Conservation (phyloP, 441 rosid genomes). For the Rhodomyrtus psidioides region DNA sequence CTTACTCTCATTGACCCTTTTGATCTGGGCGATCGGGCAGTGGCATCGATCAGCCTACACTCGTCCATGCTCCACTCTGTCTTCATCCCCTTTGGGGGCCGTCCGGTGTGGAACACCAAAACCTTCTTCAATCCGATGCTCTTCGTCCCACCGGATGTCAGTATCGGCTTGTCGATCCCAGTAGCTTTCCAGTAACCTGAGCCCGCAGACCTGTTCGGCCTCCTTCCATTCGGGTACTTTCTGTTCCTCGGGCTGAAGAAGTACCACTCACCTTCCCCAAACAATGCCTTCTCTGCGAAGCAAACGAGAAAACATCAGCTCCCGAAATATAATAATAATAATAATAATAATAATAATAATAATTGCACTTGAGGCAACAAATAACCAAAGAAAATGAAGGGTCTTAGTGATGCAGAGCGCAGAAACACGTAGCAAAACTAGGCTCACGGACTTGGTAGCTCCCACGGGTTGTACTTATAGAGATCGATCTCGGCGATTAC, state of each 20-base stretch:
- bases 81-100: not conserved
- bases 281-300: not conserved
- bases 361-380: not conserved
- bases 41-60: not conserved
- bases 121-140: not conserved
- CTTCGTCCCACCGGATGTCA: not conserved
- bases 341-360: too few relatives aligned
- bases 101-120: not conserved
- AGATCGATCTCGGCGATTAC: slow-evolving; percentile 40
- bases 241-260: not conserved
- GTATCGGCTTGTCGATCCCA: not conserved
- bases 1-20: not conserved
- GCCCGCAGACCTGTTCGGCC: not conserved
- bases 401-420: not conserved
- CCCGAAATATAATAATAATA: too few relatives aligned
- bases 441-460: not conserved
- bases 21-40: not conserved
- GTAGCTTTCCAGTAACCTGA: not conserved
- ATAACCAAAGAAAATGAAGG: not conserved
- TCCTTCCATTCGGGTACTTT: not conserved
- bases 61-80: not conserved
- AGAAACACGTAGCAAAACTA: not conserved
- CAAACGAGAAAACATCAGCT: not conserved
- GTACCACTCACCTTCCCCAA: not conserved
- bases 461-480: slow-evolving; percentile 46